Percentiles rank a stretch among this genome's conserved stretches.
Conservation (phyloP, 768 basidiomycete species). For the Scleroderma citrinum region DNA sequence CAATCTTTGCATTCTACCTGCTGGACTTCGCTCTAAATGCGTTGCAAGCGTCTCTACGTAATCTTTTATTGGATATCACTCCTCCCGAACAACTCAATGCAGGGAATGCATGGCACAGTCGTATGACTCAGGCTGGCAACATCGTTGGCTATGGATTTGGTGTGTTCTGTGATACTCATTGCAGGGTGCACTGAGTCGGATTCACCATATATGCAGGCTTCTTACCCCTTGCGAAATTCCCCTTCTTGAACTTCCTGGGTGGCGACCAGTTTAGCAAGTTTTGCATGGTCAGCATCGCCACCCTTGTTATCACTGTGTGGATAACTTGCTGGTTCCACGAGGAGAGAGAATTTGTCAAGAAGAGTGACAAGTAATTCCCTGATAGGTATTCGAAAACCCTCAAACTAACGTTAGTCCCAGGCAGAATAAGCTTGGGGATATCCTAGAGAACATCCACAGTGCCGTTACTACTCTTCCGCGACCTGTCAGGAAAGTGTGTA, state of each 20-base stretch:
- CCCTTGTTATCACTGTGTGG: constrained; percentile 77
- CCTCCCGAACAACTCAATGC: constrained; percentile 85
- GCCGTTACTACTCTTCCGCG: constrained; percentile 73
- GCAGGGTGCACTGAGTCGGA: constrained; percentile 1
- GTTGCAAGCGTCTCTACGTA: constrained; percentile 85
- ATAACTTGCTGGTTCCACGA: constrained; percentile 84
- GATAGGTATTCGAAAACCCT: neutral
- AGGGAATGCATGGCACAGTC: constrained; percentile 97
- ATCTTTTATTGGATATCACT: constrained; percentile 87
- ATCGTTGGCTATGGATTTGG: constrained; percentile 93
- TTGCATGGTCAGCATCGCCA: constrained; percentile 76
- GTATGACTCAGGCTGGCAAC: constrained; percentile 96
- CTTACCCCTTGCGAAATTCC: constrained; percentile 76
- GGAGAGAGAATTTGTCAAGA: constrained; percentile 61
- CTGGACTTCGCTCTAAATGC: constrained; percentile 98
- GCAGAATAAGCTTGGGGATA: constrained; percentile 57
- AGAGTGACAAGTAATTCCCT: constrained; percentile 35
- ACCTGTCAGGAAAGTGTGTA: constrained; percentile 83
- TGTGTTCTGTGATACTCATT: constrained; percentile 28
- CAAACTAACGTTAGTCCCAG: neutral
- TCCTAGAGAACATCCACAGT: constrained; percentile 71
- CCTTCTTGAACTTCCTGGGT: constrained; percentile 73
- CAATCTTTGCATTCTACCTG: constrained; percentile 85
- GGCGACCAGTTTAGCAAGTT: constrained; percentile 96
- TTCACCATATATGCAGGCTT: constrained; percentile 48